A percentile compares a stretch with the other conserved stretches of the same genome.
phyloP scores from a whole-genome alignment of 352 stramenopile species.

The Pythium guiyangense region DNA sequence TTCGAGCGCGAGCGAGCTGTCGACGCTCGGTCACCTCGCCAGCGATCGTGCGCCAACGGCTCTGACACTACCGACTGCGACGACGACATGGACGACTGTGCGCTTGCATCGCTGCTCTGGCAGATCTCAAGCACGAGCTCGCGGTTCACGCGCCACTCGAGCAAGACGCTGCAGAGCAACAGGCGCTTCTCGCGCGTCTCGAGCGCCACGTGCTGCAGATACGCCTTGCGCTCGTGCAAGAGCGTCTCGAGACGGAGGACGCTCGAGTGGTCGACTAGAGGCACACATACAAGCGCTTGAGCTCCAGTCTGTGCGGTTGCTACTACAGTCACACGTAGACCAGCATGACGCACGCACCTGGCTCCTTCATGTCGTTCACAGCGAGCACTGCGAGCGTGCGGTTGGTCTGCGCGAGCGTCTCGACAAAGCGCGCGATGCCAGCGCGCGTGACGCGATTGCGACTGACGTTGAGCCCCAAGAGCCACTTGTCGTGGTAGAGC shows the following conservation, averaged over 20 bases:
- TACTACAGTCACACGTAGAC: too few relatives aligned
- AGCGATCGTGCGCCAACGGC: neutral
- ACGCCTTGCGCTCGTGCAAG: constrained; percentile 15
- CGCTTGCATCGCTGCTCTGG: constrained; percentile 13
- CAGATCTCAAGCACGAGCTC: constrained; percentile 54
- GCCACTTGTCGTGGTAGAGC: constrained; percentile 69
- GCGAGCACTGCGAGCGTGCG: constrained; percentile 40
- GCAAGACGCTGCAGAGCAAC: constrained; percentile 37
- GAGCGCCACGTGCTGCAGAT: constrained; percentile 31
- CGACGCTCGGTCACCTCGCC: neutral
- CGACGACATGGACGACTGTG: neutral
- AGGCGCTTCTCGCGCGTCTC: constrained; percentile 38
- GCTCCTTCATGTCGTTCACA: constrained; percentile 25
- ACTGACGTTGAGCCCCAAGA: constrained; percentile 47
- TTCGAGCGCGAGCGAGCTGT: neutral
- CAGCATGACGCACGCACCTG: constrained; percentile 16
- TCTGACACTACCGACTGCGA: neutral
- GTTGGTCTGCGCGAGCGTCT: constrained; percentile 41
- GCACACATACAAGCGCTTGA: too few relatives aligned
- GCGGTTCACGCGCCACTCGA: constrained; percentile 49
- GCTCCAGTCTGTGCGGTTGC: too few relatives aligned
- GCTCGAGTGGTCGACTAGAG: constrained; percentile 8
- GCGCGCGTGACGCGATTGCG: constrained; percentile 30
- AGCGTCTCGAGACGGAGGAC: constrained; percentile 20
- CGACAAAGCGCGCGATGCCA: constrained; percentile 22